Percentiles rank a stretch among this genome's conserved stretches.
Conservation (phyloP, 805 yeast species). For the Metschnikowia gelsemii region DNA sequence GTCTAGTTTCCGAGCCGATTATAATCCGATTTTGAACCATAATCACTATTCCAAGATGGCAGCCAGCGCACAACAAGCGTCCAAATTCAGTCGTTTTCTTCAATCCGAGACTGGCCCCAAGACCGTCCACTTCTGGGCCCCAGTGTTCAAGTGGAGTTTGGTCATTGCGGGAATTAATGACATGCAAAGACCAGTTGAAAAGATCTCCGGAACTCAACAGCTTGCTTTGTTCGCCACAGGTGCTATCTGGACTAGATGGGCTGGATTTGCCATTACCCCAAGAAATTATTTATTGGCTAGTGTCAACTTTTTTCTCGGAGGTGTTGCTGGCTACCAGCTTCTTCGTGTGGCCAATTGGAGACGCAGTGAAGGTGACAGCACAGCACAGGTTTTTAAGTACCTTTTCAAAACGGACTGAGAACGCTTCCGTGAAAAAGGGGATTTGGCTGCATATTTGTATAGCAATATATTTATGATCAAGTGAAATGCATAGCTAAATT, state of each 20-base stretch:
- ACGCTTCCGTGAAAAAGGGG: not conserved
- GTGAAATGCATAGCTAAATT: too few species aligned
- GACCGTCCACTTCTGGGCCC: slow-evolving; percentile 97
- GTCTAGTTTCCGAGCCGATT: slow-evolving; percentile 7
- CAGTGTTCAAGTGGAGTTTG: slow-evolving; percentile 70
- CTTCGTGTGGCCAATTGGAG: slow-evolving; percentile 70
- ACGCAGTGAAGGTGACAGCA: slow-evolving; percentile 58
- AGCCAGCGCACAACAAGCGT: slow-evolving; percentile 35
- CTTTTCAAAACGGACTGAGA: slow-evolving; percentile 38
- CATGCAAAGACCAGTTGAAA: slow-evolving; percentile 86
- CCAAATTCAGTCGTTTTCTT: slow-evolving; percentile 67
- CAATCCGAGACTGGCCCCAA: slow-evolving; percentile 92
- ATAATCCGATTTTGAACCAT: not conserved
- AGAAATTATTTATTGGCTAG: slow-evolving; percentile 84
- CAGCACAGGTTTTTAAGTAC: slow-evolving; percentile 56
- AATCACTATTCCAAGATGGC: slow-evolving; percentile 22
- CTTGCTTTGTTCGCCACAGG: slow-evolving; percentile 88
- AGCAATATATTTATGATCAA: slow-evolving; percentile 4
- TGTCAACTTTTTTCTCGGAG: slow-evolving; percentile 89
- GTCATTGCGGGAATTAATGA: slow-evolving; percentile 92
- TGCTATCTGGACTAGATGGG: slow-evolving; percentile 97
- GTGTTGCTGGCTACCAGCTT: slow-evolving; percentile 85
- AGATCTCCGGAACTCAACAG: slow-evolving; percentile 86
- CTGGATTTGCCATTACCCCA: slow-evolving; percentile 83
- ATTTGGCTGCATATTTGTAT: slow-evolving; percentile 1